These are phyloP conservation scores for Cytospora chrysosperma DNA, from an alignment of 2,329 filamentous ascomycete genomes.

Conservation along the genomic window DNA sequence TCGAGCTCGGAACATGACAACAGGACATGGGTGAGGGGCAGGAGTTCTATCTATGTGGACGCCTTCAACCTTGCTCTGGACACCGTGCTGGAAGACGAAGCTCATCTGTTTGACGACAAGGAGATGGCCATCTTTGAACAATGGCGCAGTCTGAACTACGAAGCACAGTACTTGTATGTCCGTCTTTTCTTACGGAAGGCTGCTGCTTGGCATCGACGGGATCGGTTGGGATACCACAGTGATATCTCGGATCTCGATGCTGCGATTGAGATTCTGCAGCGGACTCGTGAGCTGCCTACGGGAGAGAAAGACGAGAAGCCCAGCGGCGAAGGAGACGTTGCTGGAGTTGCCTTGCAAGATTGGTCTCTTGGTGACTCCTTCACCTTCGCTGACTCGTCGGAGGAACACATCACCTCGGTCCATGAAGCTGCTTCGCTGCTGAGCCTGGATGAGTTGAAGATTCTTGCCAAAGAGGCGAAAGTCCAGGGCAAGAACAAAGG, in stretches of 20 bases:
- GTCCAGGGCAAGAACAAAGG: conserved; percentile 85
- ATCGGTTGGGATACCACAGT: conserved; percentile 73
- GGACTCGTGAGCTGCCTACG: conserved; percentile 44
- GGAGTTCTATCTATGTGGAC: conserved; percentile 92
- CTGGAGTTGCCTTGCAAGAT: conserved; percentile 41
- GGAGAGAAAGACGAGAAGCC: conserved; percentile 11
- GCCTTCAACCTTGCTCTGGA: conserved; percentile 92
- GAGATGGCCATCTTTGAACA: conserved; percentile 74
- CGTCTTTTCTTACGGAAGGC: conserved; percentile 90
- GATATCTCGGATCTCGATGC: conserved; percentile 74
- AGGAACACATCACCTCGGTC: conserved; percentile 69
- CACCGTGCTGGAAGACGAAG: conserved; percentile 85
- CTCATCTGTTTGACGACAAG: conserved; percentile 78
- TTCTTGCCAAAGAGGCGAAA: conserved; percentile 80
- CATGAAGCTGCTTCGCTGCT: conserved; percentile 82
- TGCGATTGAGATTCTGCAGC: conserved; percentile 66
- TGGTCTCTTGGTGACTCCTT: conserved; percentile 57
- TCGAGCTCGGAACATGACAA: conserved; percentile 38
- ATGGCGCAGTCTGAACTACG: conserved; percentile 75
- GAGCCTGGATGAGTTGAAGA: conserved; percentile 83
- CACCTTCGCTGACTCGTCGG: conserved; percentile 77
- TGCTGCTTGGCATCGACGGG: conserved; percentile 83
- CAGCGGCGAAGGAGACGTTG: conserved; percentile 25
- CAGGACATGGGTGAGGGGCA: conserved; percentile 68
- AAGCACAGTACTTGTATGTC: conserved; percentile 92